Base-by-base conservation (phyloP, 2,329 filamentous ascomycete species). In the Aspergillus alliaceus region DNA sequence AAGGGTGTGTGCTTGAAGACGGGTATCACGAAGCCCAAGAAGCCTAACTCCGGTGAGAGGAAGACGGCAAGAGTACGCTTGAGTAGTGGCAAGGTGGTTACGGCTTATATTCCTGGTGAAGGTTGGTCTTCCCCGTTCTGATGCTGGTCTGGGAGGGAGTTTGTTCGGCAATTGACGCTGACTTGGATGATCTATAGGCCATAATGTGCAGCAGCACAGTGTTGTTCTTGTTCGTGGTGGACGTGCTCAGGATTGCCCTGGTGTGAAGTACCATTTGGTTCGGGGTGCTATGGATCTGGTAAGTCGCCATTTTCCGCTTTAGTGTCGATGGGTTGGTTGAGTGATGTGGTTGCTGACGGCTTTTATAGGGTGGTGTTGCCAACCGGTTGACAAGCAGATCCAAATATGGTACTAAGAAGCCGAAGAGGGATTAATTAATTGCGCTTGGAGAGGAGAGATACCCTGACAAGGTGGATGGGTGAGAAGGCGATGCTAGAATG, bases 331-430 rank as follows among this genome's bases (percentile, higher is more conserved):
- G 42, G 11, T 31, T 31, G 4, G 9, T 50, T 14, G 48, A 24
- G 15, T 49, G 22, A 46, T 50, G n/a, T 27, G 14, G 51, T 37
- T 54, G 61, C 70, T 75, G 64, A 76, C 58, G 52, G 27, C 5
- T 12, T 11, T 22, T 59, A 12, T 63, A 97, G 93, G 91, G 91
- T 71, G 95, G 95, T 81, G 95, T 99, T 64, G 88, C 87, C 22
- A 95, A 87, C 74, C 84, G 95, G 66, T 84, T 89, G 69, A 90
- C 88, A 22, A 91, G 90, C 75, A 84, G 95, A 69, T 97, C 92
- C 70, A 99, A 99, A 79, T 99, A 96, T 73, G 95, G 95, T 59
- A 96, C 95, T 50, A 99, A 99, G 87, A 98, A 97, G 82, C 93
- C 95, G 0, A 98, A 98, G 88, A 87, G 87, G 75, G 87, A 88